phyloP scores from a whole-genome alignment of 352 stramenopile species.

The Peronospora belbahrii region DNA sequence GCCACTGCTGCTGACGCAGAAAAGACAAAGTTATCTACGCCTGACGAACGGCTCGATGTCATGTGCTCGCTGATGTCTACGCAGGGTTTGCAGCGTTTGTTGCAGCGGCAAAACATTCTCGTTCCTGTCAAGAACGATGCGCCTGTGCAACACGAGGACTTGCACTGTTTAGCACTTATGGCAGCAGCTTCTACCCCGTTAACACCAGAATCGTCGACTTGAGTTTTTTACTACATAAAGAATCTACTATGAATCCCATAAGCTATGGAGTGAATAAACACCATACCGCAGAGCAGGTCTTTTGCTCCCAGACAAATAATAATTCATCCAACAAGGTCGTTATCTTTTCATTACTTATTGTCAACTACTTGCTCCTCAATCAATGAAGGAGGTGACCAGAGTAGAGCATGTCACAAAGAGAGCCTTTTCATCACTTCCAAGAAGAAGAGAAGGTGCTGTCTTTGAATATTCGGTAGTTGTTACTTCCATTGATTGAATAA shows the following conservation, averaged over 20 bases:
- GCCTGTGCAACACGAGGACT: conserved; percentile 41
- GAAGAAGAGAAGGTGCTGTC: not conserved
- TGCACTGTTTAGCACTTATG: conserved; percentile 68
- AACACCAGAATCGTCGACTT: conserved; percentile 8
- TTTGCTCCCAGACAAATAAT: no score
- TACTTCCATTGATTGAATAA: conserved; percentile 1
- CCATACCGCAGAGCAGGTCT: no score
- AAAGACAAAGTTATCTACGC: conserved; percentile 9
- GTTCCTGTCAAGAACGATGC: conserved; percentile 24
- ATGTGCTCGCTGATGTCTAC: conserved; percentile 80
- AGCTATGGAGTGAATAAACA: not conserved
- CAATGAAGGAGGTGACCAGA: not conserved
- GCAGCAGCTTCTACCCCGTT: conserved; percentile 10
- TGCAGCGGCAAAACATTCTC: conserved; percentile 50
- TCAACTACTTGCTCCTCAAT: not conserved
- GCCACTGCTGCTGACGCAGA: not conserved
- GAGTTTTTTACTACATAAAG: not conserved
- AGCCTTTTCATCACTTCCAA: conserved; percentile 1
- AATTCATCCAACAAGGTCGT: conserved; percentile 17
- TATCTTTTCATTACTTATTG: conserved; percentile 13
- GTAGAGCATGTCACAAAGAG: conserved; percentile 3
- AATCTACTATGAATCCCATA: not conserved
- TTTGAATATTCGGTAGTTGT: conserved; percentile 5
- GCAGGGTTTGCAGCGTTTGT: conserved; percentile 51
- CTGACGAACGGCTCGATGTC: conserved; percentile 54